These are phyloP conservation scores for Pseudodiploospora longispora DNA, from an alignment of 2,329 filamentous ascomycete genomes.

Conservation along the genomic window DNA sequence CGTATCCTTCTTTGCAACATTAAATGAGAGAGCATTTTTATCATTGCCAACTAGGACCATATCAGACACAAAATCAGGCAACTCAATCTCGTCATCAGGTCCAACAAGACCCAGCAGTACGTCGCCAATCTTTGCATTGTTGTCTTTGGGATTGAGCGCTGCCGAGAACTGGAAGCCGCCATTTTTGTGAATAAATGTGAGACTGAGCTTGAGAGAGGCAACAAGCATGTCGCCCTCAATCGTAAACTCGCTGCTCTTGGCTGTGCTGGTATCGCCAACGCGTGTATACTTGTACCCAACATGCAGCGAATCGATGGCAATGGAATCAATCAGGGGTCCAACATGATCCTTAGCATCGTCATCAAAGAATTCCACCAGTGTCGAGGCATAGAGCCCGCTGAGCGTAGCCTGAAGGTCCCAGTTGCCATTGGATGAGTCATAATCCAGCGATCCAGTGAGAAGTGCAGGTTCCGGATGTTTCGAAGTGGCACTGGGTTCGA, in stretches of 20 bases:
- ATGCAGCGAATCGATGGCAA: conserved; percentile 6
- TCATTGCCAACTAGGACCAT: not conserved
- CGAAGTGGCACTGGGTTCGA: conserved; percentile 1
- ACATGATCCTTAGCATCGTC: conserved; percentile 5
- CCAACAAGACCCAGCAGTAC: conserved; percentile 8
- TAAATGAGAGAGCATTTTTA: conserved; percentile 1
- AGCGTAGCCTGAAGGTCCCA: conserved; percentile 7
- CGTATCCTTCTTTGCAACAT: conserved; percentile 2
- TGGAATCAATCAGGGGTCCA: conserved; percentile 7
- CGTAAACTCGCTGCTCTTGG: conserved; percentile 8
- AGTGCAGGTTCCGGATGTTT: not conserved
- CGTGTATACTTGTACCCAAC: conserved; percentile 7
- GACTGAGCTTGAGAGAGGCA: conserved; percentile 6
- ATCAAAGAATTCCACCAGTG: conserved; percentile 8
- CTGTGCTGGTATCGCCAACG: not conserved
- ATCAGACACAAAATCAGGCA: conserved; percentile 9
- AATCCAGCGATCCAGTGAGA: conserved; percentile 2
- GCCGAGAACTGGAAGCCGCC: conserved; percentile 6
- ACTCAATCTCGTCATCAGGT: conserved; percentile 3
- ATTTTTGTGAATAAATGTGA: conserved; percentile 6
- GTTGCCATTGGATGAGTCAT: not conserved
- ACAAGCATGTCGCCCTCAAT: conserved; percentile 10
- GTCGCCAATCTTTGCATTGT: conserved; percentile 6
- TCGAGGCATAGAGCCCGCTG: conserved; percentile 4
- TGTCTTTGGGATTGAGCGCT: not conserved